Percentiles rank a stretch among this genome's conserved stretches.
phyloP scores from a whole-genome alignment of 768 basidiomycete species.

The Pleurotus citrinopileatus region DNA sequence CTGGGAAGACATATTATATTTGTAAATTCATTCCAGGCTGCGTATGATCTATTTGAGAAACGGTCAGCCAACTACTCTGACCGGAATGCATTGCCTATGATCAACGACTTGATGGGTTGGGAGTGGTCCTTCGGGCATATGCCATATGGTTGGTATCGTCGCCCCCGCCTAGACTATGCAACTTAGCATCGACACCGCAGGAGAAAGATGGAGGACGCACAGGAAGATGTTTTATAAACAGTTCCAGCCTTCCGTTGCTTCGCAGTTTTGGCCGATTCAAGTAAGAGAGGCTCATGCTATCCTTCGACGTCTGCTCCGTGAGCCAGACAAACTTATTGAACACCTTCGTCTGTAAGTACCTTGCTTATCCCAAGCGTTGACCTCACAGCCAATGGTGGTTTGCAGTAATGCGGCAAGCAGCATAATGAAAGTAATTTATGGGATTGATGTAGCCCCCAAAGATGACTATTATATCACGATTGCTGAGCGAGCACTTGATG shows the following conservation, averaged over 20 bases:
- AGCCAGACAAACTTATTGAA: conserved; percentile 40
- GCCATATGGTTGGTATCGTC: conserved; percentile 38
- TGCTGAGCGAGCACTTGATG: conserved; percentile 10
- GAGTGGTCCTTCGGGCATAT: conserved; percentile 57
- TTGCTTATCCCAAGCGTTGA: neutral
- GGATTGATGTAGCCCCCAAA: conserved; percentile 10
- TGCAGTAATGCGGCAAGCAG: conserved; percentile 46
- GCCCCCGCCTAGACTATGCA: conserved; percentile 5
- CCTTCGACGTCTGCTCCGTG: conserved; percentile 39
- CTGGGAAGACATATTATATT: conserved; percentile 48
- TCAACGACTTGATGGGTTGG: conserved; percentile 49
- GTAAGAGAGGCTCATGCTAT: conserved; percentile 42
- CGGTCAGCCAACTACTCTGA: conserved; percentile 56
- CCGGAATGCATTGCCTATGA: conserved; percentile 44
- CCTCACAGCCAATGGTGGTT: neutral
- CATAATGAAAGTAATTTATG: conserved; percentile 39
- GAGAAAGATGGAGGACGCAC: conserved; percentile 49
- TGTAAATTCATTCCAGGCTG: conserved; percentile 43
- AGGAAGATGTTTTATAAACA: conserved; percentile 51
- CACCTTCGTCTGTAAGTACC: conserved; percentile 52
- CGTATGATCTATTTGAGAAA: conserved; percentile 55
- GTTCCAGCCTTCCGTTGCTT: conserved; percentile 42
- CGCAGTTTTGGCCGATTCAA: conserved; percentile 42
- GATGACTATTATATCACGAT: conserved; percentile 11
- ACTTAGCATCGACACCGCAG: conserved; percentile 21